Percentiles rank a stretch among this genome's conserved stretches.
Evolutionary conservation across 1,139 yeast genomes (phyloP).

Genomic region (Yamadazyma songkhlaensis): DNA sequence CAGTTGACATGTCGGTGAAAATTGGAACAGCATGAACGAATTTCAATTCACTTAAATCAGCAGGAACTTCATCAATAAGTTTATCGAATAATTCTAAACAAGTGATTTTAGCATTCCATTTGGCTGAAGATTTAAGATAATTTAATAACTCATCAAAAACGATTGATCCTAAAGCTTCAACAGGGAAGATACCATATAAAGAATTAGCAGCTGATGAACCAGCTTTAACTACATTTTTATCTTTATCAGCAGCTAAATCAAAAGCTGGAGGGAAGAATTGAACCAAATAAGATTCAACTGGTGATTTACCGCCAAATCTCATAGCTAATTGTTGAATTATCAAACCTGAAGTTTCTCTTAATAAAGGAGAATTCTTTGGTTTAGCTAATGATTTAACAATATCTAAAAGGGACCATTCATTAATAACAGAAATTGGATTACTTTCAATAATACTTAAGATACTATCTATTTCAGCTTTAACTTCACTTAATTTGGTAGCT

Average conservation of each 20-base stretch:
- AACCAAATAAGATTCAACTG: constrained; percentile 70
- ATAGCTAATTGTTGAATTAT: constrained; percentile 68
- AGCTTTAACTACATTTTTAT: constrained; percentile 77
- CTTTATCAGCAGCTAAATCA: constrained; percentile 81
- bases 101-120: constrained; percentile 89
- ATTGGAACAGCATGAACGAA: constrained; percentile 81
- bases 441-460: constrained; percentile 46
- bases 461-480: constrained; percentile 57
- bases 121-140: constrained; percentile 78
- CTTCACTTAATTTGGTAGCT: constrained; percentile 61
- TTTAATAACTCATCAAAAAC: constrained; percentile 59
- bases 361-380: constrained; percentile 68
- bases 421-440: constrained; percentile 49
- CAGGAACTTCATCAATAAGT: constrained; percentile 75
- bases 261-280: constrained; percentile 55
- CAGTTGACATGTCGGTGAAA: constrained; percentile 86
- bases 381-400: constrained; percentile 64
- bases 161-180: constrained; percentile 75
- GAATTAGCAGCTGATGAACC: constrained; percentile 71
- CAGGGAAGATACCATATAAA: constrained; percentile 65
- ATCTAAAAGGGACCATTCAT: constrained; percentile 65
- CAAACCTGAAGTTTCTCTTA: constrained; percentile 73
- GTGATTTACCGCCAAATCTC: constrained; percentile 64
- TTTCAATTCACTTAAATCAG: constrained; percentile 78
- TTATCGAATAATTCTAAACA: constrained; percentile 73